Percentiles rank a stretch among this genome's conserved stretches.
phyloP scores from a whole-genome alignment of 306 rosid genomes.

The Cotoneaster glaucophyllus region DNA sequence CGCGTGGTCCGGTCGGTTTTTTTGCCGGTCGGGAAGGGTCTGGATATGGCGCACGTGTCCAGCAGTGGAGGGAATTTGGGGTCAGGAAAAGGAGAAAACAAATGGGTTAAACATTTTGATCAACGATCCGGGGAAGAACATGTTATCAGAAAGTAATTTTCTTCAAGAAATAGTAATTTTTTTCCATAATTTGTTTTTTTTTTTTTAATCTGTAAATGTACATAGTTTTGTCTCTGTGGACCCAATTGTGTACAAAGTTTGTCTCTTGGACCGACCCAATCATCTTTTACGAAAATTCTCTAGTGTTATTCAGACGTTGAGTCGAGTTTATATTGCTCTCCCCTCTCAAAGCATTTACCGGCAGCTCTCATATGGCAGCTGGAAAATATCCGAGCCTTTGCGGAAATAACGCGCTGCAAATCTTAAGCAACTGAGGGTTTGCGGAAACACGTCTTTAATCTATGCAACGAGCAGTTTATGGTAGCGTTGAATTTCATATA shows the following conservation, averaged over 20 bases:
- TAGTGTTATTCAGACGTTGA: too few species aligned
- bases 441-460: too few species aligned
- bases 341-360: too few species aligned
- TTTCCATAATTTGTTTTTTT: background rate
- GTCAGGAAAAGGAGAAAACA: constrained; percentile 19
- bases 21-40: constrained; percentile 86
- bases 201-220: background rate
- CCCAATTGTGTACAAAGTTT: background rate
- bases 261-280: background rate
- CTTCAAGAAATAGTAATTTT: background rate
- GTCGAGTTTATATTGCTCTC: too few species aligned
- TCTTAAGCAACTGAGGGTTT: too few species aligned
- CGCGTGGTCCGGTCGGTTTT: constrained; percentile 66
- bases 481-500: too few species aligned
- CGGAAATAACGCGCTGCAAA: too few species aligned
- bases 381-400: too few species aligned
- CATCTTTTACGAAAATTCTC: too few species aligned
- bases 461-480: too few species aligned
- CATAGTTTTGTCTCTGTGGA: background rate
- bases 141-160: constrained; percentile 53
- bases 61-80: constrained; percentile 24
- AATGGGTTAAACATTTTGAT: constrained; percentile 85
- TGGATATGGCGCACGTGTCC: constrained; percentile 74
- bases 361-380: too few species aligned
- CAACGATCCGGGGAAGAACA: constrained; percentile 73